Conservation (phyloP, 1,139 yeast species). For the Zygosaccharomyces pseudobailii region DNA sequence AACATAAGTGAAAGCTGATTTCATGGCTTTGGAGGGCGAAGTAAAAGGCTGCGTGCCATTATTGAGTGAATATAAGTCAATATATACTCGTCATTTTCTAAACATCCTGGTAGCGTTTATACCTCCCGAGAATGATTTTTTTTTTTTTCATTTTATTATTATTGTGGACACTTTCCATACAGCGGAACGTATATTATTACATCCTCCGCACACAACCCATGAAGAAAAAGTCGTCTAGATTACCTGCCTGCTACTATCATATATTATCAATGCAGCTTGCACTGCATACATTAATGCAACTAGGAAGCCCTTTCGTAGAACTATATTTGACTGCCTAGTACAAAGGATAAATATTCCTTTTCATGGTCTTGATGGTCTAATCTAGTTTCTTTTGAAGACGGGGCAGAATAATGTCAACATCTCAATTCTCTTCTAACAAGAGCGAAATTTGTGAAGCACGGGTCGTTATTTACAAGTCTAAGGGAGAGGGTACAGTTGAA, state of each 20-base stretch:
- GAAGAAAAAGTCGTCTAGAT: no score
- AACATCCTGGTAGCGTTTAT: no score
- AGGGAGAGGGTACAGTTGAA: constrained; percentile 25
- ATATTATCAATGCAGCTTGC: not conserved
- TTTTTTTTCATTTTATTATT: no score
- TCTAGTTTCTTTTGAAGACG: not conserved
- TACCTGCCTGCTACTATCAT: not conserved
- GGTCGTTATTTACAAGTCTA: constrained; percentile 32
- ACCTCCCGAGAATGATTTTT: no score
- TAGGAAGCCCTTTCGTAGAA: not conserved
- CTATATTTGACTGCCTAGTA: not conserved
- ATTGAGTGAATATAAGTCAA: no score
- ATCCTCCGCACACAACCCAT: no score
- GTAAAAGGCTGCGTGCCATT: no score
- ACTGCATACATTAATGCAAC: not conserved
- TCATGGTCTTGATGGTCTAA: not conserved
- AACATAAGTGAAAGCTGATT: not conserved
- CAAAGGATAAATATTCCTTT: no score
- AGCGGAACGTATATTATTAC: no score
- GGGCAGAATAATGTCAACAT: not conserved
- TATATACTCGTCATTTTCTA: no score
- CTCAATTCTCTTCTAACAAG: constrained; percentile 9
- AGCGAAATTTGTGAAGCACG: constrained; percentile 33
- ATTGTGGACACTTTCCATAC: no score
- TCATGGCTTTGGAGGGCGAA: no score